Evolutionary conservation across 805 yeast genomes (phyloP), one percentile per base, ranked within the genome.

Genomic region (Suhomyces sp.): DNA sequence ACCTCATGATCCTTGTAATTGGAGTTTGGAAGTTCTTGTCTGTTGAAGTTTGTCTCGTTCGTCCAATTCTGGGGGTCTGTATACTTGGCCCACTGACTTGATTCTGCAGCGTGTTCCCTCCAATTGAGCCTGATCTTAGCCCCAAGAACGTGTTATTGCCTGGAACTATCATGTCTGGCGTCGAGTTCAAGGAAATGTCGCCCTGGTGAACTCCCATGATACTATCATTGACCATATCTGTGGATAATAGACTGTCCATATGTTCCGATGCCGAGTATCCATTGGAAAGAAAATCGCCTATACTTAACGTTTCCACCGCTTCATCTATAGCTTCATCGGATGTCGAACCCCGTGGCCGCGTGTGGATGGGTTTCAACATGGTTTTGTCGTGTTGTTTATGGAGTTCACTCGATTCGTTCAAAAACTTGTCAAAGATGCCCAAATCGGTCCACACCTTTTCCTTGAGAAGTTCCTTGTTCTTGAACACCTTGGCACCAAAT

Each of bases 1-100:
- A 48, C 26, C 70, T 51, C 53, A 60, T 53, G 9, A 64, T 63
- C 27, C 72, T 50, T 1, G 70, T 49, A 17, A 67, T 59, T 1
- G 74, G 74, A 1, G 74, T 67, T 42, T 65, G 72, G 42, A 63
- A 64, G 26, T 46, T 57, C 40, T 60, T 58, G 31, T 68, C 73
- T 15, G 54, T 56, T 1, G 70, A 61, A 1, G 60, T 47, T 42
- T 65, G 71, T 23, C 73, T 49, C 4, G 65, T 54, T 42, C 69
- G 50, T 3, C 58, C 64, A 2, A 63, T 41, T 25, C 69, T 38
- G 1, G 74, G 74, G 7, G 74, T 68, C 39, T 66, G 72, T 14
- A 59, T 44, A 19, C 14, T 41, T 11, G 33, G n/a, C 32, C 25
- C 47, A 35, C 24, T 21, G 8, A 19, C 36, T n/a, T n/a, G n/a